Base-by-base conservation (phyloP, 768 basidiomycete genomes). In the Amanita pseudoporphyria region DNA sequence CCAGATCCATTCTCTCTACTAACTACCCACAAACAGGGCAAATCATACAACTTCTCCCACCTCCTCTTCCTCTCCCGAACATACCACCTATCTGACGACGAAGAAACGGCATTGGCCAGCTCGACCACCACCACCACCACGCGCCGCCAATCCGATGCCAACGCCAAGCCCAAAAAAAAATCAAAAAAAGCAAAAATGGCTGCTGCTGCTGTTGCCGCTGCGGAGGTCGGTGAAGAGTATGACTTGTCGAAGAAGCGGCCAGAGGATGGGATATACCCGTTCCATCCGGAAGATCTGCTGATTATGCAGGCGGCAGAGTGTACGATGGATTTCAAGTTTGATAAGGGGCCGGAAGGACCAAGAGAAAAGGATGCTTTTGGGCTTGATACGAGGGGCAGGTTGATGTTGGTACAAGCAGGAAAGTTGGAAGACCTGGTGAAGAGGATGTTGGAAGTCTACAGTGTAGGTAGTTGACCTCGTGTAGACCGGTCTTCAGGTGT, bases 231-330 rank as follows among this genome's bases (percentile, higher is more conserved):
- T 22, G 52, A 56, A 40, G 54, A 51, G 26, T 48, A 54, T 43
- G 30, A 52, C 53, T 26, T 54, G 38, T 31, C 44, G 9, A 52
- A 56, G 5, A 58, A 44, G 40, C 58, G 63, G 6, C 67, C 71
- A 10, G 57, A 58, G 2, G 79, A 80, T 47, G 77, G 81, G 0
- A 68, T 80, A 5, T 86, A 82, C 58, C 67, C 79, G 2, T 95
- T 88, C 67, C 92, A 96, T 59, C 82, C 86, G 0, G 94, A 96
- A 62, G 93, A 96, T 63, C 82, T 83, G 36, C 70, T 71, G 36
- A 79, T 92, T 45, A 72, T 76, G 49, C 65, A 79, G 69, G 89
- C 87, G 43, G 74, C 82, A 4, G 57, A 66, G 0, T 67, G 77
- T 51, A 60, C 71, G 0, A 57, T 78, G 40, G 75, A 81, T 38